Percentiles rank a stretch among this genome's conserved stretches.
phyloP scores from a whole-genome alignment of 176 grass and related monocot genomes.

The Hordeum marinum region DNA sequence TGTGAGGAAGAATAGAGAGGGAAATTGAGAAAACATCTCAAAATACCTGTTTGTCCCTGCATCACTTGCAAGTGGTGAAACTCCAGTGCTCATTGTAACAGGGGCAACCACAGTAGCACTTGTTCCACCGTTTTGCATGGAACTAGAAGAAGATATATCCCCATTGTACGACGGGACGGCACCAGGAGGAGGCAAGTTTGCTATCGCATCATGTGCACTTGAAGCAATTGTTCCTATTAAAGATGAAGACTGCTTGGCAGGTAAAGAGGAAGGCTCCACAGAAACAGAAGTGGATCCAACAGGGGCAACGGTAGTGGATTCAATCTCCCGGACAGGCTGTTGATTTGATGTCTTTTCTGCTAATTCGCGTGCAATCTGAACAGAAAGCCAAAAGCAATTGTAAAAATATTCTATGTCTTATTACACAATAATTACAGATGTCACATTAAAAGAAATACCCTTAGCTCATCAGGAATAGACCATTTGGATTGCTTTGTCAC shows the following conservation, averaged over 20 bases:
- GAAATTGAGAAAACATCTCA: background rate
- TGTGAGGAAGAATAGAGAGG: background rate
- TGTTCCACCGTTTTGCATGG: constrained; percentile 33
- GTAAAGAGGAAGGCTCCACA: constrained; percentile 17
- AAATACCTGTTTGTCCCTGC: constrained; percentile 34
- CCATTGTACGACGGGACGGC: constrained; percentile 21
- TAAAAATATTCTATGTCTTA: background rate
- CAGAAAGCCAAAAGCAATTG: constrained; percentile 10
- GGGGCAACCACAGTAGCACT: constrained; percentile 22
- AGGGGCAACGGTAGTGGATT: constrained; percentile 26
- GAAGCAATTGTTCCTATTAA: constrained; percentile 25
- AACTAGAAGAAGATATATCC: constrained; percentile 30
- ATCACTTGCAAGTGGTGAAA: constrained; percentile 33
- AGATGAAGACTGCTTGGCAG: constrained; percentile 37
- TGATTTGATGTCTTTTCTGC: constrained; percentile 58
- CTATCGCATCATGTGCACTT: constrained; percentile 34
- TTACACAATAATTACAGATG: background rate
- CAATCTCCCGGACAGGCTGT: constrained; percentile 26
- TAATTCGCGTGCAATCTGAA: constrained; percentile 85
- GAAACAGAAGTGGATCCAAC: constrained; percentile 36
- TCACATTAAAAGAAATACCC: constrained; percentile 46
- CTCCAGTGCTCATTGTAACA: constrained; percentile 10
- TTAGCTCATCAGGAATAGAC: constrained; percentile 93
- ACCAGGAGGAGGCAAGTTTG: constrained; percentile 31
- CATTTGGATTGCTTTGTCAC: constrained; percentile 84